Percentiles rank a stretch among this genome's conserved stretches.
Conservation (phyloP, 1,284 basidiomycete genomes). For the Ceratobasidium sp. region DNA sequence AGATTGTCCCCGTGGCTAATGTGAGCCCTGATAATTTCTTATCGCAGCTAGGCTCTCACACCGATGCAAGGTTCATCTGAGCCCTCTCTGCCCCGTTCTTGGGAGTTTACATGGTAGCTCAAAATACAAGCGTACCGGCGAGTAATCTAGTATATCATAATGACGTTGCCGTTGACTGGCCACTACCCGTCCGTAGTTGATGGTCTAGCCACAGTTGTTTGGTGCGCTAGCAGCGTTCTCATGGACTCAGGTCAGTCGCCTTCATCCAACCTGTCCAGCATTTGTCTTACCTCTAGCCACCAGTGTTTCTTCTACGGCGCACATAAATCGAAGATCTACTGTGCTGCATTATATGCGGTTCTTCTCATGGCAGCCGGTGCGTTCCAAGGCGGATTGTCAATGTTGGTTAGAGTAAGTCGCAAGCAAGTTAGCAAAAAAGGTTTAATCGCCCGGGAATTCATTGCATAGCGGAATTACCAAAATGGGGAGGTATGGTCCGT, state of each 20-base stretch:
- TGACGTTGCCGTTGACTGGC: not conserved
- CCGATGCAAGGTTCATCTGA: conserved; percentile 69
- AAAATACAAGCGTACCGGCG: conserved; percentile 76
- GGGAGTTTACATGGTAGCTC: conserved; percentile 76
- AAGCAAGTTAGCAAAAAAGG: not conserved
- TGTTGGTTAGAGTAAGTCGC: conserved; percentile 64
- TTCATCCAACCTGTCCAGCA: not conserved
- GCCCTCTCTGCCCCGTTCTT: conserved; percentile 70
- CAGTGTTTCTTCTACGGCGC: conserved; percentile 74
- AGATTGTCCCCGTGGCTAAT: conserved; percentile 79
- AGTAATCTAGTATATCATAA: conserved; percentile 48
- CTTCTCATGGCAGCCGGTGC: conserved; percentile 62
- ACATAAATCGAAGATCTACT: conserved; percentile 56
- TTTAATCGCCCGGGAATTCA: not conserved
- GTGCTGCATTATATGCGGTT: conserved; percentile 54
- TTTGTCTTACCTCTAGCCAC: conserved; percentile 9
- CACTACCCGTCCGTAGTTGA: conserved; percentile 57
- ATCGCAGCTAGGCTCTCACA: not conserved
- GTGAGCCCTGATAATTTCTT: conserved; percentile 55
- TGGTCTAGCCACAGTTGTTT: conserved; percentile 81
- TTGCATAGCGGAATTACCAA: conserved; percentile 58
- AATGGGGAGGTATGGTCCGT: conserved; percentile 64
- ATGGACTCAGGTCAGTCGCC: conserved; percentile 71
- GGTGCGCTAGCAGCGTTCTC: conserved; percentile 71
- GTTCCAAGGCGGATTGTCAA: conserved; percentile 72